phyloP scores from a whole-genome alignment of 2,329 filamentous ascomycete species.

The Neonectria coccinea region DNA sequence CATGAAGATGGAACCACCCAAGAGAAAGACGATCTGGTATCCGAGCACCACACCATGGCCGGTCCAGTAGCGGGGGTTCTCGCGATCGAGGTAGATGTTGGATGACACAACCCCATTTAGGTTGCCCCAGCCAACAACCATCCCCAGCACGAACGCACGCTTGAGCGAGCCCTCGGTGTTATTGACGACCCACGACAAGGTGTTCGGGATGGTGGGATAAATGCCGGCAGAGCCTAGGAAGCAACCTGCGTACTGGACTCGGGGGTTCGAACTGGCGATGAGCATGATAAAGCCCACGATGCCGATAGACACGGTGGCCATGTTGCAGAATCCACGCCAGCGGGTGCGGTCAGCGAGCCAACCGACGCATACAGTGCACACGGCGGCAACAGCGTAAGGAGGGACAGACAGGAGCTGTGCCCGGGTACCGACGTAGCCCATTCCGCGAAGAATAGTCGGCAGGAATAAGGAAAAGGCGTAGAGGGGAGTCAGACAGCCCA shows the following conservation, averaged over 20 bases:
- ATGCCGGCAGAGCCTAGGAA: conserved; percentile 79
- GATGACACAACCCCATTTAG: conserved; percentile 73
- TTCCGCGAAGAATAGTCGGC: conserved; percentile 65
- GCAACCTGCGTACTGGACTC: conserved; percentile 74
- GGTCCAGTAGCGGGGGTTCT: conserved; percentile 48
- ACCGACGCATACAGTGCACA: conserved; percentile 72
- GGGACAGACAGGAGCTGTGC: conserved; percentile 70
- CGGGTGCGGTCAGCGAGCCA: conserved; percentile 74
- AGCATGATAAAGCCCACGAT: conserved; percentile 77
- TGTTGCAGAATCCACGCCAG: conserved; percentile 75
- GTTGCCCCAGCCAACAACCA: conserved; percentile 84
- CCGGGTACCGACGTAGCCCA: conserved; percentile 51
- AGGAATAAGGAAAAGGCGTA: conserved; percentile 67
- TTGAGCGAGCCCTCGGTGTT: conserved; percentile 72
- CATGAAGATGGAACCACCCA: conserved; percentile 73
- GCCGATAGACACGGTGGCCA: conserved; percentile 69
- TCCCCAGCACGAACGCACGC: conserved; percentile 77
- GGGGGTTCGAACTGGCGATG: conserved; percentile 63
- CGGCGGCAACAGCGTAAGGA: conserved; percentile 70
- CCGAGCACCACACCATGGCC: conserved; percentile 74
- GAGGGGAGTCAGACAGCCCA: conserved; percentile 61
- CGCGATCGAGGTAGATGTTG: conserved; percentile 69
- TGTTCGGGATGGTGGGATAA: conserved; percentile 78
- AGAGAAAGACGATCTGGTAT: conserved; percentile 72
- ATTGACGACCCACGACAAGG: conserved; percentile 77